Evolutionary conservation across 2,329 filamentous ascomycete species (phyloP), one percentile per base, ranked within the genome.

Genomic region (Colletotrichum sp.): DNA sequence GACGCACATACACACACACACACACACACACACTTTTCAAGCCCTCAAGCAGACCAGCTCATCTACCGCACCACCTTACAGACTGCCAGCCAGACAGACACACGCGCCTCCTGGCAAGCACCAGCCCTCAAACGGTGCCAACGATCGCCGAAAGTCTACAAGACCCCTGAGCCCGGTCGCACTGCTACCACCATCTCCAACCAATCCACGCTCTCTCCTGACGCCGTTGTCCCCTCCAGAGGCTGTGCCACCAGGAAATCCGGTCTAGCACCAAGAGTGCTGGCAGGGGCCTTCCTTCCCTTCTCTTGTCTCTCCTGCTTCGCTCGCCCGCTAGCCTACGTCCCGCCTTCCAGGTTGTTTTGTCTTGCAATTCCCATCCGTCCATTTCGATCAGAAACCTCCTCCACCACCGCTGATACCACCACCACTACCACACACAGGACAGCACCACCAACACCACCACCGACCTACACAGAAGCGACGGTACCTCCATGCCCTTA

Each of bases 131-230:
- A 75, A 73, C 73, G 73, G 70, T 75, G 70, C 48, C 70, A 73
- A 65, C 70, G 70, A 75, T 68, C 64, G 64, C 73, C 73, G 73
- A 75, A 75, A 75, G 73, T 75, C 73, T 75, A 73, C 70, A 68
- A 75, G 73, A 75, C 73, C 73, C 73, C 70, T 75, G 73, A 75
- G 73, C 73, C 73, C 58, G 64, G 73, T 75, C 73, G 64, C 64
- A 65, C 64, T 68, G 52, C 70, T 64, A 73, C 64, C 39, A 72
- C 39, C 30, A 36, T 48, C 56, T 30, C 27, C 34, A 58, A 30
- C 73, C 73, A 75, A 75, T 75, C 73, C 70, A 58, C 56, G n/a
- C 70, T 32, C 73, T 58, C 64, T 64, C 70, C 73, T 60, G 73
- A 48, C 73, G 70, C 73, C 70, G 70, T 73, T 73, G 28, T 73